These are phyloP conservation scores for Bisporella sp. DNA, from an alignment of 2,329 filamentous ascomycete species.

Conservation along the genomic window DNA sequence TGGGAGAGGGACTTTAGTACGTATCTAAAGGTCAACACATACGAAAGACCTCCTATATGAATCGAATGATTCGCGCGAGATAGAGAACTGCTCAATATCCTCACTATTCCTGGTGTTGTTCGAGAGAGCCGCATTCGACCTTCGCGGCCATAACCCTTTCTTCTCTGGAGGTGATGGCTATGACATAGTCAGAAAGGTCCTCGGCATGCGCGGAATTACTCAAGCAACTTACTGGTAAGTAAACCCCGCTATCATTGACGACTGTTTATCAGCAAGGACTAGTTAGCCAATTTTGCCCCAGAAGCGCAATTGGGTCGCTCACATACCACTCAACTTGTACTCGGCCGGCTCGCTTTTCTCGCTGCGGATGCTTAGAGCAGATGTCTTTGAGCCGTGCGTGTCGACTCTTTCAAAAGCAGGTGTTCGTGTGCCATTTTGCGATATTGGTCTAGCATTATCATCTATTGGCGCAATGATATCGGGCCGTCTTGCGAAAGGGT, in stretches of 20 bases:
- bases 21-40: slow-evolving; percentile 31
- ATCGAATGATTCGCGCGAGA: slow-evolving; percentile 94
- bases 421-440: slow-evolving; percentile 35
- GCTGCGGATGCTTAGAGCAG: slow-evolving; percentile 54
- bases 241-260: slow-evolving; percentile 92
- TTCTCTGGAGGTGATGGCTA: slow-evolving; percentile 87
- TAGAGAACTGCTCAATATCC: slow-evolving; percentile 89
- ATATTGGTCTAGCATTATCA: slow-evolving; percentile 43
- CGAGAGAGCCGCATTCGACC: slow-evolving; percentile 44
- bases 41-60: slow-evolving; percentile 95
- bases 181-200: slow-evolving; percentile 16
- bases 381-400: slow-evolving; percentile 55
- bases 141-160: slow-evolving; percentile 67
- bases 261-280: slow-evolving; percentile 45
- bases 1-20: no score
- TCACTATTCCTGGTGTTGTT: slow-evolving; percentile 54
- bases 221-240: slow-evolving; percentile 66
- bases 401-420: slow-evolving; percentile 55
- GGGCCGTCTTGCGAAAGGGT: slow-evolving; percentile 59
- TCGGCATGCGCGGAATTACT: slow-evolving; percentile 11
- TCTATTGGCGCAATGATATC: slow-evolving; percentile 32
- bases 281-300: slow-evolving; percentile 8
- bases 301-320: slow-evolving; percentile 8
- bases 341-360: slow-evolving; percentile 56
- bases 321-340: slow-evolving; percentile 74